Base-by-base conservation (phyloP, 306 rosid species). In the Citrullus mucosospermus region DNA sequence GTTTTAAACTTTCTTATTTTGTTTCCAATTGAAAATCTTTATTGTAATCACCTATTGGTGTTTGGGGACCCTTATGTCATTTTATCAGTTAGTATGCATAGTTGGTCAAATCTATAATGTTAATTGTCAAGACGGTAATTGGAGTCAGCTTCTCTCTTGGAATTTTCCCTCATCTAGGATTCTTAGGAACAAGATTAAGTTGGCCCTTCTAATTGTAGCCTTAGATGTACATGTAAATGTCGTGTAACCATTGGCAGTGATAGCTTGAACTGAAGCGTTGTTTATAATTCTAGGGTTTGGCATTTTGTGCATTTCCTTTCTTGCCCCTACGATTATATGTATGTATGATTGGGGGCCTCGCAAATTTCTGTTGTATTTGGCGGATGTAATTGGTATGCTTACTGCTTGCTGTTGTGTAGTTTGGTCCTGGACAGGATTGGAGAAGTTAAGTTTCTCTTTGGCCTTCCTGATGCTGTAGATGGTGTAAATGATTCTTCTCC, bases 381-480 rank as follows among this genome's bases (percentile, higher is more conserved):
- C 41, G 10, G n/a, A 6, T 38, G 59, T 25, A 15, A 34, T 28
- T 78, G 41, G 54, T 43, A 28, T 15, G 69, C 85, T 88, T 85
- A 65, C 83, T 79, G 60, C 30, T 28, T 51, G 15, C 44, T 86
- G 80, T 86, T 87, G 88, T 82, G 80, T 83, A 90, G 96, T 83
- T 90, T 92, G 89, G 79, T 86, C 81, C 75, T 87, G 78, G 89
- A 91, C 85, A 89, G 90, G 86, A 91, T 92, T 81, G 84, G 78
- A 48, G 84, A 80, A 4, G 80, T 95, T 90, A 95, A 89, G 81
- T 83, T 82, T 85, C 92, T 95, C 83, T 95, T 89, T 87, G 99
- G 97, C 80, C 74, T 91, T 80, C 79, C 89, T 61, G 93, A 91
- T 78, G 91, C 85, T 78, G 84, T 50, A 78, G 75, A 71, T 58